These are phyloP conservation scores for Caryocar brasiliense DNA, from an alignment of 441 rosid species.

Conservation along the genomic window DNA sequence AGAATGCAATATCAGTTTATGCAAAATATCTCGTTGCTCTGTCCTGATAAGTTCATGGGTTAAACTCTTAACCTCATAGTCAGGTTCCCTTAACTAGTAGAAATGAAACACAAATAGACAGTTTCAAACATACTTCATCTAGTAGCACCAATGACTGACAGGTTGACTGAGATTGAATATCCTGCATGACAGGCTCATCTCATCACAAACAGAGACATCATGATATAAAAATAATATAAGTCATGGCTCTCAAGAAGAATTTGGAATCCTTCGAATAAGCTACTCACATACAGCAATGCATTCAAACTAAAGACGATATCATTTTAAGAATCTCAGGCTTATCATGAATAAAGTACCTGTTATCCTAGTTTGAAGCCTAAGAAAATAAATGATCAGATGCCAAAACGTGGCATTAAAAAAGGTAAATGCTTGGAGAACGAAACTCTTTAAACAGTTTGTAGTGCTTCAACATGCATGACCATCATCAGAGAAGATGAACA, in stretches of 20 bases:
- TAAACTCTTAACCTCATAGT: too few species aligned
- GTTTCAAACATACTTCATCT: constrained; percentile 63
- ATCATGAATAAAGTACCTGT: too few species aligned
- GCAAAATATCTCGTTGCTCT: neutral
- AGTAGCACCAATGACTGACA: constrained; percentile 70
- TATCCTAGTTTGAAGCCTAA: neutral
- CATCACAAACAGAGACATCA: neutral
- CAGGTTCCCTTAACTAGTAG: neutral
- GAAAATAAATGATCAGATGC: neutral
- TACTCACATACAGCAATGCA: neutral
- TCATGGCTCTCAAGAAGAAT: constrained; percentile 4
- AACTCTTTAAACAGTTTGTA: constrained; percentile 8
- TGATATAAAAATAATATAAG: neutral
- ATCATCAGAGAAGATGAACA: neutral
- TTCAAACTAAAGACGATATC: too few species aligned
- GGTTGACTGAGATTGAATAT: constrained; percentile 65
- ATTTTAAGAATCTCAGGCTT: too few species aligned
- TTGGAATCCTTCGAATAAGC: neutral
- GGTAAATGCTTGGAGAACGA: neutral
- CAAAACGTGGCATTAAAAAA: neutral
- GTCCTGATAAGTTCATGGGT: neutral
- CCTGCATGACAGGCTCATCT: constrained; percentile 66
- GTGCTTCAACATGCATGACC: neutral
- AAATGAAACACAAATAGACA: neutral
- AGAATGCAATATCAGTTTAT: neutral